phyloP scores from a whole-genome alignment of 352 stramenopile species.

The Elongisporangium prolatum region DNA sequence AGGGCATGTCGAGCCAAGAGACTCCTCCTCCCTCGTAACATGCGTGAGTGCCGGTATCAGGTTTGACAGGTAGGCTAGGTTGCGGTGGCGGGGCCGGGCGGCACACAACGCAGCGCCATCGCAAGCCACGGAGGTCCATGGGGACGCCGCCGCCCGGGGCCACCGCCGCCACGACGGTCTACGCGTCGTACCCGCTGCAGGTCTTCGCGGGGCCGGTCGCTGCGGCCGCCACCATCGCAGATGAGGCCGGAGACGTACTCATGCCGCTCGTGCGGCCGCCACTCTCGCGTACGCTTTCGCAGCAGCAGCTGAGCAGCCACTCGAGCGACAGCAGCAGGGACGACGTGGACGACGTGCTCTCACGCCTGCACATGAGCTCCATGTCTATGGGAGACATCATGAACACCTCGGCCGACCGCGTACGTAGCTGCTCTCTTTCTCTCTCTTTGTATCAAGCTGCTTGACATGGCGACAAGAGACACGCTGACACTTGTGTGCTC shows the following conservation, averaged over 20 bases:
- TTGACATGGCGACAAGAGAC: not conserved
- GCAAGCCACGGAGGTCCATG: constrained; percentile 4
- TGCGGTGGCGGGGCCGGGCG: not conserved
- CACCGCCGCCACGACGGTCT: constrained; percentile 30
- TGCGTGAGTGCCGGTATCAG: not conserved
- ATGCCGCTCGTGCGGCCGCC: constrained; percentile 13
- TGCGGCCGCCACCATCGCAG: not conserved
- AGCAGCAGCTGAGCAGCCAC: constrained; percentile 7
- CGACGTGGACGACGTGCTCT: constrained; percentile 19
- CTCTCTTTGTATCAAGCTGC: not conserved
- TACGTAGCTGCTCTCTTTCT: not conserved
- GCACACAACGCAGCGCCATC: constrained; percentile 1
- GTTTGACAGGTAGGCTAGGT: not conserved
- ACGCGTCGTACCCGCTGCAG: constrained; percentile 63
- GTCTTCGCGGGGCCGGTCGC: constrained; percentile 15
- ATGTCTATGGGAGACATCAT: constrained; percentile 17
- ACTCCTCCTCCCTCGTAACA: not conserved
- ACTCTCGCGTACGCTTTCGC: constrained; percentile 23
- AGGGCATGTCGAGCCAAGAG: not conserved
- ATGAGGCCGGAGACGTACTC: constrained; percentile 5
- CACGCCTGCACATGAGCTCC: constrained; percentile 22
- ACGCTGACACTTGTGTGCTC: not conserved
- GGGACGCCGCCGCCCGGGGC: constrained; percentile 7
- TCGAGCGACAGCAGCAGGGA: constrained; percentile 14
- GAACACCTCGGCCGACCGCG: constrained; percentile 5